Evolutionary conservation across 805 yeast genomes (phyloP), one percentile per base, ranked within the genome.

Genomic region (Wickerhamiella occidentalis): DNA sequence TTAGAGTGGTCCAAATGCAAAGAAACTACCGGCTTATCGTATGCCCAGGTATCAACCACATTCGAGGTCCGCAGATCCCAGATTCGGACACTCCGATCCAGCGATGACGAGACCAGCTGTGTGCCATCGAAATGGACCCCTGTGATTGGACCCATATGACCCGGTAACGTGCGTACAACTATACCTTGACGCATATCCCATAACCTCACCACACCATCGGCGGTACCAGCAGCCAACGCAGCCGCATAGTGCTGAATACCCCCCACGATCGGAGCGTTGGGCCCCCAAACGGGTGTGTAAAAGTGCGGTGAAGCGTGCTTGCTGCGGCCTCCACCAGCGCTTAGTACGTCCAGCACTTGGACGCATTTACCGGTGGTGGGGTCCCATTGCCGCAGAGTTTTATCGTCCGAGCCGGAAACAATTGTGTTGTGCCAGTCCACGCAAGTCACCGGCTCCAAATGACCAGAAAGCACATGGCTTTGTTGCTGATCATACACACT

Each of bases 331-430:
- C 21, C 38, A 33, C 15, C 11, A 74, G 80, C 80, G 79, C 80
- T 77, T 42, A 78, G 57, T 15, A 82, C 75, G 64, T 83, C 90
- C 40, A 82, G 71, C 0, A 87, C 80, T 58, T 80, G 85, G 15
- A 78, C 53, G 61, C 86, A 79, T 53, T 75, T 74, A 0, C 87
- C 88, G 0, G 78, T 72, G 26, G 63, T 67, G 52, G 79, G 55
- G 64, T 82, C 90, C 90, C 90, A 82, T 60, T 80, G 85, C 45
- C 88, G 71, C 9, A 83, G 72, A 0, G 90, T 82, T 45, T 76
- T 69, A 60, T 82, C 92, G 40, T 75, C 73, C 0, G 88, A 80
- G 0, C 86, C 87, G 45, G 83, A 74, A 1, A 83, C 78, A 43
- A 82, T 58, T n/a, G 72, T 71, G 55, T 77, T 72, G 21, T 37